phyloP scores from a whole-genome alignment of 2,329 filamentous ascomycete species.

The Spiromastix sp. region DNA sequence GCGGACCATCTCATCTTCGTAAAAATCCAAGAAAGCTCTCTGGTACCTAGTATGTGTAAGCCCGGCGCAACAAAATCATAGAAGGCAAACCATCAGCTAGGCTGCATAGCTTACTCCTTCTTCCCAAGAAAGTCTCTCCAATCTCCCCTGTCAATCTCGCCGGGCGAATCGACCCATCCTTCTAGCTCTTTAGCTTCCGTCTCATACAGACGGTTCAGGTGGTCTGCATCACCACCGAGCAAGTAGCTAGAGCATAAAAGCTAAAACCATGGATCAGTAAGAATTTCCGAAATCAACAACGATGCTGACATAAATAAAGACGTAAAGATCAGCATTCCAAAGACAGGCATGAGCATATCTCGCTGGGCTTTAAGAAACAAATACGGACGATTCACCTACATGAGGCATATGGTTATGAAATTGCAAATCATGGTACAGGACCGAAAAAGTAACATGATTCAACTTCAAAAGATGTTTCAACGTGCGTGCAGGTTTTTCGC shows the following conservation, averaged over 20 bases:
- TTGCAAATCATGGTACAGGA: conserved; percentile 63
- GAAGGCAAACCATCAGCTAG: not conserved
- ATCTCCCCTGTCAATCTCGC: conserved; percentile 68
- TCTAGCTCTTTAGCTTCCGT: conserved; percentile 60
- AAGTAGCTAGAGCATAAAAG: conserved; percentile 77
- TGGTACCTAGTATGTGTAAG: conserved; percentile 51
- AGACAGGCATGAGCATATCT: conserved; percentile 1
- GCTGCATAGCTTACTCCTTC: conserved; percentile 40
- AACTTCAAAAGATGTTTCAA: conserved; percentile 84
- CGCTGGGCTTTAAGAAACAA: not conserved
- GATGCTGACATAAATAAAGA: not conserved
- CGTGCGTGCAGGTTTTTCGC: conserved; percentile 68
- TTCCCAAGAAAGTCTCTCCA: conserved; percentile 81
- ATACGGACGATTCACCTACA: conserved; percentile 29
- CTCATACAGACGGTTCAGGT: conserved; percentile 75
- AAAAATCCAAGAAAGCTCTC: conserved; percentile 86
- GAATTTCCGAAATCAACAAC: not conserved
- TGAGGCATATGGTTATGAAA: conserved; percentile 81
- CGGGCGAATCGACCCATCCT: conserved; percentile 72
- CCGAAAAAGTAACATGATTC: conserved; percentile 82
- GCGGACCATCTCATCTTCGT: conserved; percentile 76
- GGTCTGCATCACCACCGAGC: conserved; percentile 61
- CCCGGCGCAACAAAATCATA: not conserved
- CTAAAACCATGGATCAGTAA: conserved; percentile 23
- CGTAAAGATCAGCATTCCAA: conserved; percentile 5